These are phyloP conservation scores for Cryptococcus sp. DNA, from an alignment of 1,284 basidiomycete species.

Conservation along the genomic window DNA sequence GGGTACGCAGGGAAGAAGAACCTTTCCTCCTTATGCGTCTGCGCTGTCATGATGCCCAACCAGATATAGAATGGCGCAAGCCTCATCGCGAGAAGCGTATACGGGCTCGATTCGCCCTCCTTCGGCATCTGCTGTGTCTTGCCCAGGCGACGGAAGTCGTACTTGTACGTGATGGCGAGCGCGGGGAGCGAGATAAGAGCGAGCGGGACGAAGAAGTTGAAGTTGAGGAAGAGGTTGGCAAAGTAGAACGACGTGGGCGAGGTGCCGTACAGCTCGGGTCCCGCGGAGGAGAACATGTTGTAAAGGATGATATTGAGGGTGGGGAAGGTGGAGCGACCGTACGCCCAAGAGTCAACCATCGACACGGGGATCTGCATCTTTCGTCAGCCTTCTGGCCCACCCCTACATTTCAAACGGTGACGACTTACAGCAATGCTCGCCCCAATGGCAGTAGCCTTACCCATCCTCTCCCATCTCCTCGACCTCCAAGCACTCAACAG, in stretches of 20 bases:
- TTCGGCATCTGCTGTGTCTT: conserved; percentile 56
- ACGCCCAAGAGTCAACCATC: conserved; percentile 79
- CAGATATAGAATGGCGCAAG: conserved; percentile 86
- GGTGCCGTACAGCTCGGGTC: conserved; percentile 90
- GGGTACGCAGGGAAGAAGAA: conserved; percentile 97
- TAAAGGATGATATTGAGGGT: conserved; percentile 93
- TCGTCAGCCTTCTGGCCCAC: not conserved
- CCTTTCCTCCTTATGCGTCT: conserved; percentile 95
- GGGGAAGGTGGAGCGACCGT: conserved; percentile 72
- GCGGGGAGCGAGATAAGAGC: conserved; percentile 77
- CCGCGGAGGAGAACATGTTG: conserved; percentile 73
- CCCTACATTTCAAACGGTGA: conserved; percentile 6
- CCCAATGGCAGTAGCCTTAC: conserved; percentile 59
- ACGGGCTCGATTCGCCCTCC: conserved; percentile 66
- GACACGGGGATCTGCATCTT: conserved; percentile 68
- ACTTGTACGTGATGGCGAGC: conserved; percentile 67
- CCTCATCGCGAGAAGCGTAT: conserved; percentile 68
- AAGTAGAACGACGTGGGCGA: conserved; percentile 81
- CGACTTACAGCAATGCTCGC: conserved; percentile 64
- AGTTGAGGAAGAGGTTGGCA: conserved; percentile 83
- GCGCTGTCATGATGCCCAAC: conserved; percentile 70
- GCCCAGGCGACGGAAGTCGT: conserved; percentile 77
- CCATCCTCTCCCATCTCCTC: conserved; percentile 62
- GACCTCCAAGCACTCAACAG: conserved; percentile 58
- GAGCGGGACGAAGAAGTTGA: conserved; percentile 79